Base-by-base conservation (phyloP, 78 protist genomes). In the Cyanophora paradoxa region DNA sequence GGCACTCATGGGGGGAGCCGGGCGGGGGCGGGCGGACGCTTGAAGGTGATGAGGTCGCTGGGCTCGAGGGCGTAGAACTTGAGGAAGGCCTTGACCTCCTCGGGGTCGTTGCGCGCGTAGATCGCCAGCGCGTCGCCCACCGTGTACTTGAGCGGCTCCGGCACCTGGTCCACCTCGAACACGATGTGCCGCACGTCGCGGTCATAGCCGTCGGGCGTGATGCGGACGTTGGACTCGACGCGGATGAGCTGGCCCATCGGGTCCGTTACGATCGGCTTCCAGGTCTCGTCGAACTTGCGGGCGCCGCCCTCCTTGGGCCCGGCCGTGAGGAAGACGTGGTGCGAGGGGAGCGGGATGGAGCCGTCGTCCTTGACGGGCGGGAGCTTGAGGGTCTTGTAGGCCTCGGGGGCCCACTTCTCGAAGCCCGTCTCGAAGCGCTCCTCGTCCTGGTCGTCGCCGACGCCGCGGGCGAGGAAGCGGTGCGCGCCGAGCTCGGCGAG, bases 51-150 rank as follows among this genome's bases (percentile, higher is more conserved):
- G n/a, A n/a, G n/a, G n/a, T n/a, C n/a, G n/a, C n/a, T n/a, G n/a
- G 57, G 67, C 36, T 56, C 28, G 36, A 80, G 50, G 16, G 57
- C 87, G 66, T 82, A 72, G 28, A 33, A 37, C 50, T 64, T 17
- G 31, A 82, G 1, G 82, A 85, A 86, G 30, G 50, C 81, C 30
- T 41, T 24, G 28, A 89, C 87, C 4, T 67, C 61, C 2, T 40
- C 72, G 10, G 40, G 30, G 63, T 54, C 48, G 54, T 89, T 89
- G 48, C 26, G 57, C 5, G 91, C 88, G 34, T 41, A 58, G 42
- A 89, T 79, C 16, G 86, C 93, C 3, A 86, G 74, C 13, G 85
- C 88, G 71, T 89, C 93, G 17, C 93, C 93, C 22, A 79, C 76
- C 36, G 71, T 52, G 72, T 83, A 84, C 34, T 2, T 14, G 42